phyloP scores from a whole-genome alignment of 768 basidiomycete genomes.

The Lactarius deliciosus region DNA sequence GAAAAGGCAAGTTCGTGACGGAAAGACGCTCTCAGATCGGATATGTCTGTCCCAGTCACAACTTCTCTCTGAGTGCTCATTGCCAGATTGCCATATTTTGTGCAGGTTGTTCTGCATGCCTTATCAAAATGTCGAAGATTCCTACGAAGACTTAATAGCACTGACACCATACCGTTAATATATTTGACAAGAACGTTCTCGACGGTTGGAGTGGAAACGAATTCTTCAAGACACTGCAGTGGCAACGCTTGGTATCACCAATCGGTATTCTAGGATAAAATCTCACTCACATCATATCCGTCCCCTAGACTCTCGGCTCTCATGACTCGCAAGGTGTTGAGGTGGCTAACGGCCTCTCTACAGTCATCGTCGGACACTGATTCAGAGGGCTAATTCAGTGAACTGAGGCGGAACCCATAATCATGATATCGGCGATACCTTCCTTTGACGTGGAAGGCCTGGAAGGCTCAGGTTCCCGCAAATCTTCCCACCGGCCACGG shows the following conservation, averaged over 20 bases:
- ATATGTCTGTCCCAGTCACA: neutral
- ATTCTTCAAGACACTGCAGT: neutral
- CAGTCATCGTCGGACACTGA: neutral
- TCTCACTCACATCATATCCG: neutral
- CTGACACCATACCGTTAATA: neutral
- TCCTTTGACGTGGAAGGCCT: neutral
- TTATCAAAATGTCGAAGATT: neutral
- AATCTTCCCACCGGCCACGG: too few species aligned
- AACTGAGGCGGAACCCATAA: neutral
- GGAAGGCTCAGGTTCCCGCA: too few species aligned
- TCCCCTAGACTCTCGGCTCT: neutral
- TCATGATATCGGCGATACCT: neutral
- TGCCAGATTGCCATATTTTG: neutral
- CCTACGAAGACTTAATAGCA: neutral
- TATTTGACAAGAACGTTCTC: neutral
- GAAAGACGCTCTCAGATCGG: neutral
- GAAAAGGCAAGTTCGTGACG: neutral
- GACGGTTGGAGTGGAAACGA: neutral
- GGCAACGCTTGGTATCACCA: neutral
- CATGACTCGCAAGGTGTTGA: neutral
- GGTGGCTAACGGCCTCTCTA: neutral
- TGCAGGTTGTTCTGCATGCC: neutral
- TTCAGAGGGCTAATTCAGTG: neutral
- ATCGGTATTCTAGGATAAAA: neutral
- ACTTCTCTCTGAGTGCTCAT: neutral